Conservation (phyloP, 495 filamentous ascomycete genomes). For the Aspergillus kassunensis region DNA sequence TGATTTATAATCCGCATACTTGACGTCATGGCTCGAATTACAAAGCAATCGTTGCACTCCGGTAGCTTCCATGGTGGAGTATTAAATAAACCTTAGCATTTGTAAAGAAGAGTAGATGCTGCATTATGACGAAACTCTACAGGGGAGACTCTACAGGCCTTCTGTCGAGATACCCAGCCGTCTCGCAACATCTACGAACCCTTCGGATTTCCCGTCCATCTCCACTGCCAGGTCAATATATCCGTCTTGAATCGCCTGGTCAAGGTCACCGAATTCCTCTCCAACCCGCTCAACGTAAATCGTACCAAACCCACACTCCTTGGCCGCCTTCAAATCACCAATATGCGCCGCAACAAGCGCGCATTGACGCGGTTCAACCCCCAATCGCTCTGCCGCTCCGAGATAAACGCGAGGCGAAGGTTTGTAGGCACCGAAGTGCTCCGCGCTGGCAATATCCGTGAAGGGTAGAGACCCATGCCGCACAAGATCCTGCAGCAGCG, state of each 20-base stretch:
- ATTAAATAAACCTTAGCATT: too few species aligned
- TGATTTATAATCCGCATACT: neutral
- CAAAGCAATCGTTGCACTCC: too few species aligned
- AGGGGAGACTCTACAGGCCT: neutral
- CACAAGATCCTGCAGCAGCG: conserved; percentile 61
- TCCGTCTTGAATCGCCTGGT: conserved; percentile 48
- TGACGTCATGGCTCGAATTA: neutral
- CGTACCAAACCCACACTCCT: conserved; percentile 57
- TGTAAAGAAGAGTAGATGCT: too few species aligned
- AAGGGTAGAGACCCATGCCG: conserved; percentile 56
- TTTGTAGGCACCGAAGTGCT: conserved; percentile 75
- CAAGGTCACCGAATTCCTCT: conserved; percentile 59
- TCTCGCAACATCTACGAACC: conserved; percentile 33
- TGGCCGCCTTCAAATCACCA: conserved; percentile 62
- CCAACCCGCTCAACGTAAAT: conserved; percentile 68
- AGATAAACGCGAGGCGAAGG: conserved; percentile 64
- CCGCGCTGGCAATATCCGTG: conserved; percentile 56
- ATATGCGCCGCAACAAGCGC: conserved; percentile 80
- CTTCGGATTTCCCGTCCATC: conserved; percentile 14
- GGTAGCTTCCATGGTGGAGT: too few species aligned
- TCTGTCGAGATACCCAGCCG: conserved; percentile 22
- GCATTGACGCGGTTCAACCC: conserved; percentile 55
- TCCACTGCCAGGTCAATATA: conserved; percentile 49
- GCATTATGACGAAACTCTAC: neutral
- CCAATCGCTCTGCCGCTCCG: conserved; percentile 59